Base-by-base conservation (phyloP, 2,329 filamentous ascomycete species). In the Lomentospora prolificans region DNA sequence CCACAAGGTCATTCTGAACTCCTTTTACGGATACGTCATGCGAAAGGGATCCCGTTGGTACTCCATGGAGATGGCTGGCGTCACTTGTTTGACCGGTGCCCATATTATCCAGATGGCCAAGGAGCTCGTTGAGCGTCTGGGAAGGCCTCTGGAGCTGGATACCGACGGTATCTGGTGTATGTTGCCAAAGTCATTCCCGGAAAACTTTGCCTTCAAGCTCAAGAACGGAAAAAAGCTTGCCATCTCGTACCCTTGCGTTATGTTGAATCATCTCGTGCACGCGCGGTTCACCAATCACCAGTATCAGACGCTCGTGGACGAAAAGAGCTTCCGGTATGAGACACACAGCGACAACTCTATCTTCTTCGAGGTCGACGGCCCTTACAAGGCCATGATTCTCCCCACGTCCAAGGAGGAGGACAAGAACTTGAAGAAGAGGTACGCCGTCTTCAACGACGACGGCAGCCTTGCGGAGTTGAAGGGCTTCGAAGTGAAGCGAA, bases 91-190 rank as follows among this genome's bases (percentile, higher is more conserved):
- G 68, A 99, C 94, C 1, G 94, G 94, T 59, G 94, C 94, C 30
- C 89, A 85, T 44, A 99, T 99, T 67, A 99, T 99, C 67, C 94
- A 99, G 66, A 84, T 99, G 80, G 95, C 94, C 17, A 84, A 92
- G 65, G 86, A 94, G 63, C 80, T 99, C 2, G 92, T 99, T 3
- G 94, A 99, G 67, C 82, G 94, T 6, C 88, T 99, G 36, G 94
- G 94, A 24, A 82, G 94, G 57, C 94, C 94, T 0, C 77, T 99
- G 54, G 94, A 99, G 69, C 77, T 99, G 51, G 94, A 99, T 69
- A 99, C 94, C 2, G 94, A 99, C 67, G 94, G 95, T 81, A 99
- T 99, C 64, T 99, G 94, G 95, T 99, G 94, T 72, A 99, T 99
- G 81, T 78, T 99, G 63, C 94, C 94, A 0, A 92, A 89, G 0